These are phyloP conservation scores for Ophiostoma ips DNA, from an alignment of 2,329 filamentous ascomycete genomes.

Conservation along the genomic window DNA sequence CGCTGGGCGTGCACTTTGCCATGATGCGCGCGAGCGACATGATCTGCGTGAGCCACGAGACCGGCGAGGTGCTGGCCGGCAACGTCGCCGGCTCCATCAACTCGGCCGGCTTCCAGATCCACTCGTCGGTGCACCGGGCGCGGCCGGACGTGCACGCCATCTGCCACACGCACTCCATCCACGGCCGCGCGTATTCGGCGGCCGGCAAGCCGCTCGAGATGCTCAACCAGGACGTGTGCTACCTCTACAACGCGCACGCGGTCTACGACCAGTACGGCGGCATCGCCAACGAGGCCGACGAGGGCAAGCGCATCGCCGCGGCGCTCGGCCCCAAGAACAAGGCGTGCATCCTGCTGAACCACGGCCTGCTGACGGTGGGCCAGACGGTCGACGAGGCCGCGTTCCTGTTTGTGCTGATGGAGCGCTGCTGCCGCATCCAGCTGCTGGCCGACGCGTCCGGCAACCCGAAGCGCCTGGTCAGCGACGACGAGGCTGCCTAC, in stretches of 20 bases:
- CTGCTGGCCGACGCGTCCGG: conserved; percentile 39
- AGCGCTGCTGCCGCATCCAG: conserved; percentile 54
- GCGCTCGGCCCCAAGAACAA: conserved; percentile 28
- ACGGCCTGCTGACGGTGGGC: conserved; percentile 47
- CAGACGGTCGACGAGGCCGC: conserved; percentile 49
- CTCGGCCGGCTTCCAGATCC: conserved; percentile 45
- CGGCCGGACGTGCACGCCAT: conserved; percentile 41
- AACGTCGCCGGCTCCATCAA: conserved; percentile 32
- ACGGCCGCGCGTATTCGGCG: conserved; percentile 42
- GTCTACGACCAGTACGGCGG: conserved; percentile 47
- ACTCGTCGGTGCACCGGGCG: conserved; percentile 41
- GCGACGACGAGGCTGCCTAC: conserved; percentile 23
- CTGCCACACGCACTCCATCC: conserved; percentile 42
- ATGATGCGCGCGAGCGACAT: conserved; percentile 43
- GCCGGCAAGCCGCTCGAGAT: conserved; percentile 45
- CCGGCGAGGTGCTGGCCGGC: conserved; percentile 38
- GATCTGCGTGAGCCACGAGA: conserved; percentile 37
- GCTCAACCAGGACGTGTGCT: conserved; percentile 42
- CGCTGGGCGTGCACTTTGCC: conserved; percentile 42
- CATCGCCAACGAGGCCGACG: conserved; percentile 41
- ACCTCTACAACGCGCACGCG: conserved; percentile 41
- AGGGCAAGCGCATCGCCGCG: conserved; percentile 39
- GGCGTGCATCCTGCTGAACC: conserved; percentile 43
- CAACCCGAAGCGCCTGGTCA: conserved; percentile 17
- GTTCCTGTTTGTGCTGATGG: conserved; percentile 45